Base-by-base conservation (phyloP, 129 eudicot genomes). In the Rutidosis leptorrhynchoides region DNA sequence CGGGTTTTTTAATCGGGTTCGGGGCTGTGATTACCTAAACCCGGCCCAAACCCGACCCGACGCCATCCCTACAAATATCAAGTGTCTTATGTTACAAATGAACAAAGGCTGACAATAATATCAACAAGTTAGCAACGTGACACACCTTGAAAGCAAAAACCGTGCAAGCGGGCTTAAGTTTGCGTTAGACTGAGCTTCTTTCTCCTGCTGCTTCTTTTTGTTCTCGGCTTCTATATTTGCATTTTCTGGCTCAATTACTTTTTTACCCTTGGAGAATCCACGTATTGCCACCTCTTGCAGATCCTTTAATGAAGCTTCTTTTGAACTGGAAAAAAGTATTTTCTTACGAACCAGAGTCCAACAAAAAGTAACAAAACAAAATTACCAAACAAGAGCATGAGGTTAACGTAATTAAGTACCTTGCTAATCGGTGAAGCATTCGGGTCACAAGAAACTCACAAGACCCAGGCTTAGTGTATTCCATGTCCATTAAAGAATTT, bases 101-200 rank as follows among this genome's bases (percentile, higher is more conserved):
- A 22, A 22, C 20, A 58, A 58, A 24, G 37, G 33, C 37, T 22
- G 35, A 16, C 8, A 12, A 54, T 23, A 23, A 20, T 11, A 55
- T 49, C 2, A 19, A 42, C 42, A 10, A 69, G 17, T 9, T 29
- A 17, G 28, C 22, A 68, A 61, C 11, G 64, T n/a, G n/a, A 82
- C 86, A 24, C 74, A 92, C 98, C 98, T 92, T 43, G 96, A 92
- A 21, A 92, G 87, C 82, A 92, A 71, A 80, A 92, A 92, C 71
- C 88, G 77, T 4, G 98, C 89, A 22, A 92, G 91, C 11, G 98
- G 90, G 58, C 95, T 84, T 67, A 91, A 64, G 69, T 91, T 83
- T 64, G 85, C 77, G 65, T 79, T 81, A 19, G 90, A 68, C 51
- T 80, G 68, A 65, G 71, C 65, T 72, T 90, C 97, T 61, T 88